These are phyloP conservation scores for Cystobasidium tubakii DNA, from an alignment of 768 basidiomycete genomes.

Conservation along the genomic window DNA sequence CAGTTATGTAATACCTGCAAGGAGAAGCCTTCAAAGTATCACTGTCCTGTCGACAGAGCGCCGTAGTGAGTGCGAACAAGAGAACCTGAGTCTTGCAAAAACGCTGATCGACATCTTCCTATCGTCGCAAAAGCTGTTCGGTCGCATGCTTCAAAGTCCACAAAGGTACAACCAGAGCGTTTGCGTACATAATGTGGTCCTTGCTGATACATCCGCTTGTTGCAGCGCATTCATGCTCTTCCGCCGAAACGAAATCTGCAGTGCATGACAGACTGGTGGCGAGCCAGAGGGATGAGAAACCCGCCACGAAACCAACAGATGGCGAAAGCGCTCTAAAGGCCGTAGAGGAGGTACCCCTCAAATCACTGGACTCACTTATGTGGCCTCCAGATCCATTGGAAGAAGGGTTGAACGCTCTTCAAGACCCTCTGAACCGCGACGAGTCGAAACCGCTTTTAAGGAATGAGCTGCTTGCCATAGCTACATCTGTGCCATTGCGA, in stretches of 20 bases:
- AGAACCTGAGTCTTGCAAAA: not conserved
- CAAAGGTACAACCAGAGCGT: not conserved
- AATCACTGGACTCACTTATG: conserved; percentile 9
- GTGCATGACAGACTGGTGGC: not conserved
- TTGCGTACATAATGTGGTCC: not conserved
- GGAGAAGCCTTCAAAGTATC: conserved; percentile 29
- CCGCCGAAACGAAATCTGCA: conserved; percentile 1
- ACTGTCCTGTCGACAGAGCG: conserved; percentile 36
- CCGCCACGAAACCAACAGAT: not conserved
- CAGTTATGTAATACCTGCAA: conserved; percentile 13
- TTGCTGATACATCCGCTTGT: not conserved
- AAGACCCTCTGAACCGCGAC: conserved; percentile 35
- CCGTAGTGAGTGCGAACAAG: conserved; percentile 22
- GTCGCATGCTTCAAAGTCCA: conserved; percentile 31
- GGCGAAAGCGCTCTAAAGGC: not conserved
- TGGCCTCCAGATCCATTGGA: conserved; percentile 35
- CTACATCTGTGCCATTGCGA: conserved; percentile 28
- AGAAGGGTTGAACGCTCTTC: conserved; percentile 18
- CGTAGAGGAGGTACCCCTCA: not conserved
- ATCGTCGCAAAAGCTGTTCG: conserved; percentile 10
- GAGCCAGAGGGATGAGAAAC: not conserved
- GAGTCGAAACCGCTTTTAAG: conserved; percentile 29
- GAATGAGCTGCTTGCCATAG: conserved; percentile 27
- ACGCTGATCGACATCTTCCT: not conserved
- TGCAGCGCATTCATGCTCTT: conserved; percentile 10